phyloP scores from a whole-genome alignment of 208 protist species.

The Herpetomonas tarakana region DNA sequence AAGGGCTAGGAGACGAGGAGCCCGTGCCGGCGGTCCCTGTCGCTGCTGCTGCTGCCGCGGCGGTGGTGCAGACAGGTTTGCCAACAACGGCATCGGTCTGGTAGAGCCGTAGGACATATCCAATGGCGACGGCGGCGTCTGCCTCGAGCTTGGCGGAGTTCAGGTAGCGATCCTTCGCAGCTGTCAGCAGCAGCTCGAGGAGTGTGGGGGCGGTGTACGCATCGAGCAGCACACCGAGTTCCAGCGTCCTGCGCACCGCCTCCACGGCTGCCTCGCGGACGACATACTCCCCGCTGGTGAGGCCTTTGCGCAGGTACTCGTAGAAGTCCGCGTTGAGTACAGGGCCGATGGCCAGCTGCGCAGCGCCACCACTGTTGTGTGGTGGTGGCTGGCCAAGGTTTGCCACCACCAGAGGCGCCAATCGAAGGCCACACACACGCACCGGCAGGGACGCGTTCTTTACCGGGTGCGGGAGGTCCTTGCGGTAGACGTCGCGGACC shows the following conservation, averaged over 20 bases:
- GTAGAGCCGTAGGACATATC: slow-evolving; percentile 37
- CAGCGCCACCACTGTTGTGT: not conserved
- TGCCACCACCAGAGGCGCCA: slow-evolving; percentile 27
- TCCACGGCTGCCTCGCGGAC: slow-evolving; percentile 18
- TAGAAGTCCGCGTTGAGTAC: slow-evolving; percentile 12
- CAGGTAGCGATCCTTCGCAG: slow-evolving; percentile 24
- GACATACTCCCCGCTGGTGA: slow-evolving; percentile 13
- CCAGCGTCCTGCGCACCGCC: slow-evolving; percentile 14
- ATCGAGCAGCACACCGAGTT: slow-evolving; percentile 13
- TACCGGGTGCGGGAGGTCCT: slow-evolving; percentile 53
- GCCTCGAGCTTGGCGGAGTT: slow-evolving; percentile 19
- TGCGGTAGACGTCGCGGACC: slow-evolving; percentile 26
- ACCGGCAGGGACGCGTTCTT: slow-evolving; percentile 31
- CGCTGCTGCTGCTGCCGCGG: not conserved
- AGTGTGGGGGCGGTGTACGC: slow-evolving; percentile 6
- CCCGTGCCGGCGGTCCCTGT: no score
- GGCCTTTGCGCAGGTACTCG: slow-evolving; percentile 27
- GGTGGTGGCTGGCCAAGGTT: slow-evolving; percentile 14
- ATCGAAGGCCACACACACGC: slow-evolving; percentile 34
- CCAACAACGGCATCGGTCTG: slow-evolving; percentile 30
- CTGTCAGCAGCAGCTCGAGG: slow-evolving; percentile 31
- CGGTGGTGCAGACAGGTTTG: not conserved
- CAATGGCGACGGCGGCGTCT: slow-evolving; percentile 37
- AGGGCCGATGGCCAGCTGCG: not conserved
- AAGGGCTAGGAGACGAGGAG: not conserved